These are phyloP conservation scores for Phytophthora fragariae DNA, from an alignment of 352 stramenopile genomes.

Conservation along the genomic window DNA sequence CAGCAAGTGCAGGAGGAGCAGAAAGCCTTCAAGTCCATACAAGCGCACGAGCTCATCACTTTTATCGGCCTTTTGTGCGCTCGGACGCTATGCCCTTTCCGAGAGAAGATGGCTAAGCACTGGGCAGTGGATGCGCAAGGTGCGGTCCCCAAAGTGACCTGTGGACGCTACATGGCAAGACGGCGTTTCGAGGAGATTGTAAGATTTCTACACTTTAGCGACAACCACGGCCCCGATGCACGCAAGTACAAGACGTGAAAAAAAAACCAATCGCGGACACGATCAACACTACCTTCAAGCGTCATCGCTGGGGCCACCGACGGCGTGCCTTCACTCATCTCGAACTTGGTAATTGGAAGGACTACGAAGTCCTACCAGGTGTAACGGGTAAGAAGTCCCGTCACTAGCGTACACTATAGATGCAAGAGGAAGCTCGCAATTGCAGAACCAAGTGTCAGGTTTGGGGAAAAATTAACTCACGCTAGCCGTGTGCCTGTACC, in stretches of 20 bases:
- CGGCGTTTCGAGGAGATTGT: not conserved
- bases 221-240: not conserved
- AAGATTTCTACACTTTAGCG: not conserved
- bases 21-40: constrained; percentile 4
- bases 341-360: too few relatives aligned
- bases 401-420: too few relatives aligned
- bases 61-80: constrained; percentile 14
- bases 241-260: not conserved
- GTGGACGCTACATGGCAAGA: not conserved
- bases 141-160: constrained; percentile 5
- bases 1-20: constrained; percentile 9
- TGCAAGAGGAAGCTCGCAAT: too few relatives aligned
- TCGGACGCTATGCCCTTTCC: constrained; percentile 4
- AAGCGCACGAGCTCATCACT: constrained; percentile 7
- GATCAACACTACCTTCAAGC: not conserved
- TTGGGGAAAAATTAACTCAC: too few relatives aligned
- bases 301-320: too few relatives aligned
- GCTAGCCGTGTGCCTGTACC: too few relatives aligned
- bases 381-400: too few relatives aligned
- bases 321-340: too few relatives aligned
- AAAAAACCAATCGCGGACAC: not conserved
- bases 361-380: too few relatives aligned
- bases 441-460: too few relatives aligned
- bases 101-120: constrained; percentile 7
- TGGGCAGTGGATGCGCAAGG: constrained; percentile 6